Evolutionary conservation across 495 filamentous ascomycete genomes (phyloP).

Genomic region (Aspergillus kassunensis): DNA sequence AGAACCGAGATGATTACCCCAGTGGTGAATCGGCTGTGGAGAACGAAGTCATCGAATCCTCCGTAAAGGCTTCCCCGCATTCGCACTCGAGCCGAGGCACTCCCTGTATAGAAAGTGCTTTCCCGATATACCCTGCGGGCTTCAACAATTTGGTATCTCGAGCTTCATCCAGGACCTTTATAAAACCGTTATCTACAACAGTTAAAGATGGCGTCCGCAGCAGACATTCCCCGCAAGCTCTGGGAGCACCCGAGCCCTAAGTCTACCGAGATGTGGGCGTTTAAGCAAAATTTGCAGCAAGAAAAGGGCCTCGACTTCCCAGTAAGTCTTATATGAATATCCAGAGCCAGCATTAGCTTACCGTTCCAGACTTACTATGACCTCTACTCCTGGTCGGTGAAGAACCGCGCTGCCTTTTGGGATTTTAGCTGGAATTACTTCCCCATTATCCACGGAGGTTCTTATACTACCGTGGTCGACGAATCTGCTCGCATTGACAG

Average conservation of each 20-base stretch:
- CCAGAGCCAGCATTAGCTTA: background rate
- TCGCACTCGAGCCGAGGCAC: background rate
- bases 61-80: background rate
- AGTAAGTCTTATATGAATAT: background rate
- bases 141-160: background rate
- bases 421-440: conserved; percentile 55
- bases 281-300: conserved; percentile 34
- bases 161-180: background rate
- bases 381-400: conserved; percentile 60
- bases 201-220: conserved; percentile 1
- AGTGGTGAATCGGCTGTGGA: background rate
- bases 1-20: background rate
- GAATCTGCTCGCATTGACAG: conserved; percentile 62
- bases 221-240: conserved; percentile 34
- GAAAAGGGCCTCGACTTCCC: conserved; percentile 13
- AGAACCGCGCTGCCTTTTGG: conserved; percentile 62
- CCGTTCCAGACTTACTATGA: conserved; percentile 47
- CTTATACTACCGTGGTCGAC: conserved; percentile 59
- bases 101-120: background rate
- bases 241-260: conserved; percentile 63
- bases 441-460: conserved; percentile 58
- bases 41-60: background rate
- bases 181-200: background rate
- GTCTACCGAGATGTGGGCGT: conserved; percentile 59
- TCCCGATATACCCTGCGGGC: background rate